Evolutionary conservation across 2,329 filamentous ascomycete species (phyloP).

Genomic region (Aspergillus jensenii): DNA sequence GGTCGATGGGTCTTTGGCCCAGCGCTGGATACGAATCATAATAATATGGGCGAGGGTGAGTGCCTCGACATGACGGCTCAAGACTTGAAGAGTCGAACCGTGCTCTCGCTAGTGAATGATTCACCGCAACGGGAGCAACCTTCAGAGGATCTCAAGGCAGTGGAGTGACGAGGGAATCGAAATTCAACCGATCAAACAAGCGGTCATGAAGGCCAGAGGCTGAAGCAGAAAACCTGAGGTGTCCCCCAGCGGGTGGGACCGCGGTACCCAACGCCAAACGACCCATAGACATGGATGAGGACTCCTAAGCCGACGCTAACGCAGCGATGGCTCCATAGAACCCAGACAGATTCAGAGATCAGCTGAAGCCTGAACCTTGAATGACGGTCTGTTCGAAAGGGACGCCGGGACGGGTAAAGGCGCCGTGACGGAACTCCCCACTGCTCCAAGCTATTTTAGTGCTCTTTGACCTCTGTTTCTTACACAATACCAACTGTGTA

Average conservation of each 20-base stretch:
- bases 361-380: conserved; percentile 28
- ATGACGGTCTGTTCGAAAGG: conserved; percentile 17
- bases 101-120: conserved; percentile 2
- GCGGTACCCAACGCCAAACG: conserved; percentile 24
- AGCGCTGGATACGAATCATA: conserved; percentile 6
- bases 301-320: conserved; percentile 27
- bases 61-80: neutral
- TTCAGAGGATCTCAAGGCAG: conserved; percentile 13
- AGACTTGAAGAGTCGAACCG: neutral
- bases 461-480: neutral
- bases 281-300: conserved; percentile 40
- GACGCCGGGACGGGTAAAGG: conserved; percentile 28
- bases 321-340: conserved; percentile 24
- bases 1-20: conserved; percentile 18
- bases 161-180: conserved; percentile 4
- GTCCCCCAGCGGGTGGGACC: conserved; percentile 20
- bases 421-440: conserved; percentile 26
- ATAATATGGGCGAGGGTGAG: neutral
- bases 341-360: conserved; percentile 17
- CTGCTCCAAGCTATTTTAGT: neutral
- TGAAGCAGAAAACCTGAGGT: conserved; percentile 16
- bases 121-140: conserved; percentile 8
- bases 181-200: conserved; percentile 12
- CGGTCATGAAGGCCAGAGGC: conserved; percentile 12
- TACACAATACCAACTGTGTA: neutral